Evolutionary conservation across 306 rosid species (phyloP).

Genomic region (Ammopiptanthus mongolicus): DNA sequence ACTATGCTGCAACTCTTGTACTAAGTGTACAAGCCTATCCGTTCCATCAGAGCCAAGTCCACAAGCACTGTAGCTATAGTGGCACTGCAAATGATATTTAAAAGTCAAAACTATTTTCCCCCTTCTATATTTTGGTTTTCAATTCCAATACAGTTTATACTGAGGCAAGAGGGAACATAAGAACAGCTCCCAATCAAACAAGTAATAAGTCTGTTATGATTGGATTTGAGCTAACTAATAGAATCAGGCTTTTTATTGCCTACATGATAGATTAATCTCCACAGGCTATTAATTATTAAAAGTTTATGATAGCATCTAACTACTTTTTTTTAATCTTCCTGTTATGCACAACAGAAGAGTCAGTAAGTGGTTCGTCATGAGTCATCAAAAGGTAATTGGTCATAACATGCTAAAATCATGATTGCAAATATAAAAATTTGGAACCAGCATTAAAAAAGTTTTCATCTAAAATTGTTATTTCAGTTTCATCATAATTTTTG

Average conservation of each 20-base stretch:
- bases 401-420: background rate
- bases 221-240: background rate
- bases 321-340: background rate
- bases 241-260: background rate
- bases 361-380: background rate
- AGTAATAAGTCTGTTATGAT: background rate
- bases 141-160: background rate
- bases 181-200: background rate
- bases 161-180: background rate
- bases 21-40: constrained; percentile 79
- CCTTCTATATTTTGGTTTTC: background rate
- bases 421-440: background rate
- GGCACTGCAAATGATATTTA: constrained; percentile 56
- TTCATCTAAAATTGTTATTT: background rate
- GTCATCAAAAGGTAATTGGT: background rate
- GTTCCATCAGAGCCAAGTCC: constrained; percentile 94
- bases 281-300: background rate
- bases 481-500: constrained; percentile 12
- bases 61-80: constrained; percentile 83
- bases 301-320: background rate
- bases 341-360: background rate
- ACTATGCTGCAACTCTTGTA: constrained; percentile 74
- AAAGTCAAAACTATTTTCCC: background rate
- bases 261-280: background rate
- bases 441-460: background rate